Base-by-base conservation (phyloP, 805 yeast genomes). In the Yarrowia alimentaria region DNA sequence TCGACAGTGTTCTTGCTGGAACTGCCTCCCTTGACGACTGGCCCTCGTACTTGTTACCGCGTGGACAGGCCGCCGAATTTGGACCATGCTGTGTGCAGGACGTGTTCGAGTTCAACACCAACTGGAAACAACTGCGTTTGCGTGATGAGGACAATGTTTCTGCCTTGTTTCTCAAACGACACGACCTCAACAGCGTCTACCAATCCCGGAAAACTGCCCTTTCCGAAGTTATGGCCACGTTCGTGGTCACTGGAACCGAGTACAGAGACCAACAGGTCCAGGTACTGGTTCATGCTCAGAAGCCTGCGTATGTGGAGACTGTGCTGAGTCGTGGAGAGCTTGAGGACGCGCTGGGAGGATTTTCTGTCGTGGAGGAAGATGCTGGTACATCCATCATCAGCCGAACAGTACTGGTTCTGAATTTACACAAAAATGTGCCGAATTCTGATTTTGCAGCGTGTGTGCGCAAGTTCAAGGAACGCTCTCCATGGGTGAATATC, bases 11-110 rank as follows among this genome's bases (percentile, higher is more conserved):
- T n/a, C 17, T 43, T 10, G 22, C 10, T 17, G 50, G 50, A 5
- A 22, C 28, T 4, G 35, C 50, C 5, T n/a, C 24, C 5, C 50
- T 43, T n/a, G 12, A 43, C 14, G 50, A 43, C 19, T 43, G 50
- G 50, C 12, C 13, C 4, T 20, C 17, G 3, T 43, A 43, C 17
- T 21, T 43, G 6, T 12, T 43, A 6, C 50, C 50, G 8, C 35
- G 37, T 1, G 50, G 50, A 3, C 35, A 30, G 22, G 37, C 21
- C n/a, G n/a, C n/a, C 2, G 50, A 43, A 6, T 30, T 30, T 30
- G 50, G 35, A 2, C 35, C 30, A 5, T 43, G 50, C 30, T 43
- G 47, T 17, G 28, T 22, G 4, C 47, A 40, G 25, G 47, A 40
- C 25, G 28, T 40, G 29, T 11, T 30, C 10, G 37, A 43, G 29